Evolutionary conservation across 768 basidiomycete species (phyloP), one percentile per base, ranked within the genome.

Genomic region (Guyanaporus albipodus): DNA sequence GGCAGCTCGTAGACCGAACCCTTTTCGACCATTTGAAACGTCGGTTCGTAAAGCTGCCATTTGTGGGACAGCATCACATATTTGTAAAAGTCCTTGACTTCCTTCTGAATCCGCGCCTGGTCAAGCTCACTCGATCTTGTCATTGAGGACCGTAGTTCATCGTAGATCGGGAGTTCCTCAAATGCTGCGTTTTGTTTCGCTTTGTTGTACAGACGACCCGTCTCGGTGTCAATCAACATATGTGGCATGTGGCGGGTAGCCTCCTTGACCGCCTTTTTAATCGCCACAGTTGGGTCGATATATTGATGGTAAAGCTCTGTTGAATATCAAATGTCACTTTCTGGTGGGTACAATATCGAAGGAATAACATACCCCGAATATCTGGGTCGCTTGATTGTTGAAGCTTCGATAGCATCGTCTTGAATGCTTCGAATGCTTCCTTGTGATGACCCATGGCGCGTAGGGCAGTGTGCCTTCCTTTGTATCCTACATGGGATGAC

Each of bases 21-120:
- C 8, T 31, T 12, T 15, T 31, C 31, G 31, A 31, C 31, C n/a
- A 6, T 9, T 31, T 31, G 31, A 15, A 31, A 15, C 6, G 15
- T 12, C 7, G 31, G 31, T n/a, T 31, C 31, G 3, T 14, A 4
- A 1, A 4, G 15, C 6, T 45, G n/a, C 43, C 49, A 45, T 35
- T 11, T 34, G 29, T 51, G 52, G 0, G 47, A 49, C 2, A 49
- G 4, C 50, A 48, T 50, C 10, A 36, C 46, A 8, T 52, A 52
- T 24, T 12, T 10, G 17, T 52, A 52, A 8, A 39, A 52, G 1
- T 8, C 6, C 10, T 26, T 27, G 10, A 40, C 50, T 15, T 5
- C 44, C 2, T 2, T 27, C 10, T 2, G 0, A 8, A 53, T 53
- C 11, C 32, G 37, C 2, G 17, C 14, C n/a, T 7, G 11, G 23